Percentiles rank a stretch among this genome's conserved stretches.
Evolutionary conservation across 2,329 filamentous ascomycete genomes (phyloP).

Genomic region (Karstenula rhodostoma): DNA sequence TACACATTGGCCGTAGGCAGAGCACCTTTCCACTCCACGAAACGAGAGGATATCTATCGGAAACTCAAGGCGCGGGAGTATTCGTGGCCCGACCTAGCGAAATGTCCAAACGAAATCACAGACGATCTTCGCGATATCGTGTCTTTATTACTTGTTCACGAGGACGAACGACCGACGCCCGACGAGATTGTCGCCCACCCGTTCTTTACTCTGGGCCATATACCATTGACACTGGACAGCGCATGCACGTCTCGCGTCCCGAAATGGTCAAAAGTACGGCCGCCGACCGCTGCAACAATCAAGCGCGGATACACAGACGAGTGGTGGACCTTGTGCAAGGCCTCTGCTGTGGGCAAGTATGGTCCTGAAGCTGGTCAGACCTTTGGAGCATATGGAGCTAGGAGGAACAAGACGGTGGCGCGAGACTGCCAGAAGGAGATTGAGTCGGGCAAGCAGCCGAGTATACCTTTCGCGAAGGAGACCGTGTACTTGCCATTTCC

Average conservation of each 20-base stretch:
- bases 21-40: conserved; percentile 93
- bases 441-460: conserved; percentile 56
- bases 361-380: conserved; percentile 53
- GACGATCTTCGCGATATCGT: conserved; percentile 80
- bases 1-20: conserved; percentile 97
- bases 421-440: conserved; percentile 60
- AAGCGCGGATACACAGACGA: conserved; percentile 59
- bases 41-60: conserved; percentile 83
- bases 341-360: conserved; percentile 60
- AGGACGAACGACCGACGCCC: conserved; percentile 76
- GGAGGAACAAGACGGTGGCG: conserved; percentile 58
- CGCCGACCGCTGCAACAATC: conserved; percentile 54
- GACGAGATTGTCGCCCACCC: conserved; percentile 81
- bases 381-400: conserved; percentile 57
- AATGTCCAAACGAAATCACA: conserved; percentile 74
- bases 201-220: conserved; percentile 80
- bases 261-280: conserved; percentile 55
- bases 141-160: conserved; percentile 76
- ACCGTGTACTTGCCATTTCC: conserved; percentile 59
- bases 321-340: conserved; percentile 60
- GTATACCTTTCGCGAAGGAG: conserved; percentile 58
- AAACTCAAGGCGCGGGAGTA: conserved; percentile 75
- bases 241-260: conserved; percentile 56
- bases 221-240: conserved; percentile 64
- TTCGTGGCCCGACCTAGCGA: conserved; percentile 76